Evolutionary conservation across 2,329 filamentous ascomycete genomes (phyloP), one percentile per base, ranked within the genome.

Genomic region (Hymenoscyphus repandus): DNA sequence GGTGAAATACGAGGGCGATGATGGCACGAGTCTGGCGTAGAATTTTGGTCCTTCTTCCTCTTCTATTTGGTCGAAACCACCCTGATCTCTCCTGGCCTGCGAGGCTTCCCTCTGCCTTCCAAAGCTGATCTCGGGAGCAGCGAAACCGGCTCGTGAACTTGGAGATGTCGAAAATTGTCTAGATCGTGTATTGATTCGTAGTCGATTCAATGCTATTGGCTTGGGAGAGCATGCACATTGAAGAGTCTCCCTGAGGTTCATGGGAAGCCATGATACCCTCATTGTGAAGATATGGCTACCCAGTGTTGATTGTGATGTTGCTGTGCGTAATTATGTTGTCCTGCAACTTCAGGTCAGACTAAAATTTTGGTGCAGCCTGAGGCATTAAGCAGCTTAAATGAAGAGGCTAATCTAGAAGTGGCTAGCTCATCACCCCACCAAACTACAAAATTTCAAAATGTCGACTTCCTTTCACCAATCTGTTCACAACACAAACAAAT

Each of bases 1-100:
- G 47, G 90, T 91, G 74, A 97, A 99, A 72, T 99, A 99, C n/a
- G 92, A 93, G 2, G 89, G 85, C 33, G 91, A 96, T 22, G 79
- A 78, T 17, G 93, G 93, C 33, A 96, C 74, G 18, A 95, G 75
- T 58, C 93, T 88, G 47, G 88, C 83, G 31, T 56, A 54, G 58
- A 81, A 77, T 22, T 62, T 58, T 27, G 34, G 10, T 37, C 70
- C 20, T 60, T 66, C 42, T 59, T 55, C 41, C 18, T 52, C 53
- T 62, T 62, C 32, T 9, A 55, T 58, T 50, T 50, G 33, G 37
- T 37, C 45, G n/a, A 3, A 22, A 5, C 11, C 15, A 6, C 6
- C 31, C n/a, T 39, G 31, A 13, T 15, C n/a, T 30, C 15, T 30
- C 10, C 40, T 6, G 11, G 6, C 12, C 6, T 20, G 15, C 47